Conservation (phyloP, 1,284 basidiomycete species). For the Xerocomus minutiporus region DNA sequence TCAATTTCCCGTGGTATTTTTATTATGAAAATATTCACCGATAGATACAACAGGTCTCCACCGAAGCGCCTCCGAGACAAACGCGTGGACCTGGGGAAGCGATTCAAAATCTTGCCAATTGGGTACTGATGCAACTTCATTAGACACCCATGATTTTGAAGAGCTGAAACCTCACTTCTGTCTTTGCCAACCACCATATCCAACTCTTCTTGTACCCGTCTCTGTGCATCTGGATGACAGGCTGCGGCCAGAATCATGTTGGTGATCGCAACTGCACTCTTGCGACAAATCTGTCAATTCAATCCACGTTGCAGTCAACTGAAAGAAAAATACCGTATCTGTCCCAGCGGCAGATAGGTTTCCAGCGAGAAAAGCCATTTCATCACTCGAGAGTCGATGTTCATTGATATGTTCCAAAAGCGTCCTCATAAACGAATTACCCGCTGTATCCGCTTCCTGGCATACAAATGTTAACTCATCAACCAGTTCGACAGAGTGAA, state of each 20-base stretch:
- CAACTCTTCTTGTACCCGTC: conserved; percentile 55
- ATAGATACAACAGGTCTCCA: conserved; percentile 59
- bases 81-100: conserved; percentile 55
- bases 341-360: conserved; percentile 60
- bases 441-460: conserved; percentile 33
- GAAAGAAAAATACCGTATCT: conserved; percentile 40
- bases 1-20: neutral
- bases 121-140: conserved; percentile 36
- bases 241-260: conserved; percentile 62
- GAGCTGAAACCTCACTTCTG: conserved; percentile 36
- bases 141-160: neutral
- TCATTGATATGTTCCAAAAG: conserved; percentile 48
- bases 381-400: conserved; percentile 46
- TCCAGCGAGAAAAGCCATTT: conserved; percentile 58
- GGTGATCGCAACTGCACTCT: conserved; percentile 54
- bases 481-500: neutral
- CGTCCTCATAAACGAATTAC: conserved; percentile 50
- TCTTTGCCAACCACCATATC: conserved; percentile 48
- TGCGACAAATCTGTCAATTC: neutral
- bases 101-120: conserved; percentile 45
- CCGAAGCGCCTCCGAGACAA: conserved; percentile 54
- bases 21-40: conserved; percentile 26
- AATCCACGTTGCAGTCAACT: neutral
- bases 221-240: conserved; percentile 51
- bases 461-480: neutral